phyloP scores from a whole-genome alignment of 768 basidiomycete species.

The Pleurotus giganteus region DNA sequence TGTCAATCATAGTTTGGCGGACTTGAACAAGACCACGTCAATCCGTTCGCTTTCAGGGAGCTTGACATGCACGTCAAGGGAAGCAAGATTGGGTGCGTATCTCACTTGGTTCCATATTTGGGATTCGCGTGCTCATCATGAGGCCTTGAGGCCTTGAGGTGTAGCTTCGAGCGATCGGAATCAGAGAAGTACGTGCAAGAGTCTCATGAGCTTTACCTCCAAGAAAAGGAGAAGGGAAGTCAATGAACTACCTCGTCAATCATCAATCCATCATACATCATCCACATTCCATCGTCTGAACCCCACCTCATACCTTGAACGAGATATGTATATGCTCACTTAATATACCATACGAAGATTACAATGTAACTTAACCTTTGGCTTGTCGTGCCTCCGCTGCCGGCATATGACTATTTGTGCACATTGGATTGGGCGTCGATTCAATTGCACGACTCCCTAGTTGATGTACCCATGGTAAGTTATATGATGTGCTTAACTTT shows the following conservation, averaged over 20 bases:
- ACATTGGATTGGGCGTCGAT: no score
- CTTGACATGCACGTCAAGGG: conserved; percentile 87
- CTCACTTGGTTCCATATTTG: neutral
- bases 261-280: neutral
- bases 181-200: conserved; percentile 62
- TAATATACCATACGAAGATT: no score
- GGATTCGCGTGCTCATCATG: conserved; percentile 11
- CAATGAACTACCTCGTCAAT: neutral
- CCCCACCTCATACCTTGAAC: neutral
- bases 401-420: no score
- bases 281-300: neutral
- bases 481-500: no score
- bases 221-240: conserved; percentile 23
- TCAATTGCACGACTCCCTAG: no score
- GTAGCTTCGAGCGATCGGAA: conserved; percentile 67
- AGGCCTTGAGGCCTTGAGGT: no score
- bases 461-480: no score
- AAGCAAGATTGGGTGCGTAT: conserved; percentile 62
- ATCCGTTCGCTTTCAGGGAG: conserved; percentile 87
- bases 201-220: conserved; percentile 53
- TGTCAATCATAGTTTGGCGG: conserved; percentile 86
- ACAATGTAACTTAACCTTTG: neutral
- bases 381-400: no score
- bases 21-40: conserved; percentile 75
- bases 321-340: neutral